phyloP scores from a whole-genome alignment of 768 basidiomycete genomes.

The Lyophyllum shimeji region DNA sequence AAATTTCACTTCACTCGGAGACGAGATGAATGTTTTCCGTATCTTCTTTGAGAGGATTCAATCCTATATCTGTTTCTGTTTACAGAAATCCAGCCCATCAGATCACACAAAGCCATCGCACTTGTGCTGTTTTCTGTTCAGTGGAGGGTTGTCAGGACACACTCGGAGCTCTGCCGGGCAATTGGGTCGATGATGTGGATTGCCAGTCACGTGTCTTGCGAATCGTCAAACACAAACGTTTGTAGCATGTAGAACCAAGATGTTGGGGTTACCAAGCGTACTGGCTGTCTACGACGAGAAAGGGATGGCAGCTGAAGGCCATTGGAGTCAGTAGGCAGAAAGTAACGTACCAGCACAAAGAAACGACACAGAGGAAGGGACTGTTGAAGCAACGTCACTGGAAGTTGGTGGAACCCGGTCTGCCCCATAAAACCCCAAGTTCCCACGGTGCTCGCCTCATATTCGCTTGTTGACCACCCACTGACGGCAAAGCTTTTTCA shows the following conservation, averaged over 20 bases:
- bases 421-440: slow-evolving; percentile 14
- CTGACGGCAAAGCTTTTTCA: slow-evolving; percentile 16
- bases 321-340: background rate
- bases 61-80: no score
- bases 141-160: no score
- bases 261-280: background rate
- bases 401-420: slow-evolving; percentile 8
- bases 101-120: no score
- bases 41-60: no score
- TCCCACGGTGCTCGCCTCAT: slow-evolving; percentile 22
- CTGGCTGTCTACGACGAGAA: background rate
- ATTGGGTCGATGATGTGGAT: background rate
- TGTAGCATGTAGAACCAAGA: background rate
- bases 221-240: background rate
- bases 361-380: background rate
- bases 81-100: no score
- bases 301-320: background rate
- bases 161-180: background rate
- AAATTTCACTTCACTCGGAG: no score
- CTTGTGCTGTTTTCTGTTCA: no score
- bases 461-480: slow-evolving; percentile 13
- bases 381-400: background rate
- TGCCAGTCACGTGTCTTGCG: slow-evolving; percentile 8
- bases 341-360: background rate
- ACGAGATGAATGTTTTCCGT: no score